These are phyloP conservation scores for Trichoderma parareesei DNA, from an alignment of 495 filamentous ascomycete genomes.

Conservation along the genomic window DNA sequence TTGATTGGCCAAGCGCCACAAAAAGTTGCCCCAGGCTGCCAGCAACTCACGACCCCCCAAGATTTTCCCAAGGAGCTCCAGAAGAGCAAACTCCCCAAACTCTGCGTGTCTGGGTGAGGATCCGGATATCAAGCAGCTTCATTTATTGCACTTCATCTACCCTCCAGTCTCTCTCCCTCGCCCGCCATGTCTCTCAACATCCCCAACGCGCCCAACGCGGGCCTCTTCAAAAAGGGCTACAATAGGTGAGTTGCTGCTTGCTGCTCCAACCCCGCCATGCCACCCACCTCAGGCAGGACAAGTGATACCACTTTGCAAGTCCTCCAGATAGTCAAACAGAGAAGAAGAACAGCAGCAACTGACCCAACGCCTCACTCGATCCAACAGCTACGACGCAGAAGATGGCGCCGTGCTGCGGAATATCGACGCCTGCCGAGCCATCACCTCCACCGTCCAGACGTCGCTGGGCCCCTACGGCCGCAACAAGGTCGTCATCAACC, in stretches of 20 bases:
- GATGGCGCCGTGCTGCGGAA: slow-evolving; percentile 98
- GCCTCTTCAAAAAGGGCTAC: slow-evolving; percentile 94
- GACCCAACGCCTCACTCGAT: not conserved
- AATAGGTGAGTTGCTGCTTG: slow-evolving; percentile 59
- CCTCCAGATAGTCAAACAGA: too few relatives aligned
- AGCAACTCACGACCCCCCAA: slow-evolving; percentile 14
- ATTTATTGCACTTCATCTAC: not conserved
- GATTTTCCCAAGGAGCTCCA: slow-evolving; percentile 12
- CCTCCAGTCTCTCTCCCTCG: not conserved
- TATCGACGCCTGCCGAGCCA: slow-evolving; percentile 96
- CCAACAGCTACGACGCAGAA: slow-evolving; percentile 83
- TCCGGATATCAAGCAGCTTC: slow-evolving; percentile 7
- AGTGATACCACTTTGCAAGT: too few relatives aligned
- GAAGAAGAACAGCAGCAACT: not conserved
- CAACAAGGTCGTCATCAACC: slow-evolving; percentile 99
- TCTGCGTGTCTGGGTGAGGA: slow-evolving; percentile 6
- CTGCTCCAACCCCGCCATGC: slow-evolving; percentile 20
- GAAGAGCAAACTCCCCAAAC: slow-evolving; percentile 13
- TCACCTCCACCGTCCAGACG: slow-evolving; percentile 91
- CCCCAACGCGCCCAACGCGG: slow-evolving; percentile 81
- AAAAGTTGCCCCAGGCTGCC: slow-evolving; percentile 1
- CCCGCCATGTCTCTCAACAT: slow-evolving; percentile 86
- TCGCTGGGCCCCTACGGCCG: slow-evolving; percentile 95
- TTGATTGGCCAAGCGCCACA: slow-evolving; percentile 2
- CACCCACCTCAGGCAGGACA: not conserved